Conservation (phyloP, 495 filamentous ascomycete genomes). For the Xylaria telfairii region DNA sequence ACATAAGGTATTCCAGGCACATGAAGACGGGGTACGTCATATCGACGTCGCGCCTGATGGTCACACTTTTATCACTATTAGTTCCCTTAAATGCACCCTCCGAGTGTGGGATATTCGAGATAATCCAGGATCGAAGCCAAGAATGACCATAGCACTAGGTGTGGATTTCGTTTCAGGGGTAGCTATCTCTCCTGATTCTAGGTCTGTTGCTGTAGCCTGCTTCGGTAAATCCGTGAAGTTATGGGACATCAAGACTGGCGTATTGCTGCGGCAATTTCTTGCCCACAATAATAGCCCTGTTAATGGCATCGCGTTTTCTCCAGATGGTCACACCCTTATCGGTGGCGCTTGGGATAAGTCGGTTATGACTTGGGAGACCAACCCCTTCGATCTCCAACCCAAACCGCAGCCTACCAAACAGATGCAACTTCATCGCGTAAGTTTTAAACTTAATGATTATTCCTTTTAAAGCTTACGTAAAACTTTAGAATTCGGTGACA, state of each 20-base stretch:
- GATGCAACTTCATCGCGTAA: not conserved
- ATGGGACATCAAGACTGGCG: not conserved
- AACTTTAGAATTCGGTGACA: not conserved
- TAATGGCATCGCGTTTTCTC: not conserved
- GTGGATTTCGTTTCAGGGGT: not conserved
- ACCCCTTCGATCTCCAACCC: not conserved
- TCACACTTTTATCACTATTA: not conserved
- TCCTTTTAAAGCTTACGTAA: not conserved
- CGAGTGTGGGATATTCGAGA: not conserved
- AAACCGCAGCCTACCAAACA: not conserved
- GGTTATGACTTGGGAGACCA: not conserved
- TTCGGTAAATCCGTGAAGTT: not conserved
- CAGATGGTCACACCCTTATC: not conserved
- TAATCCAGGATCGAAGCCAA: not conserved
- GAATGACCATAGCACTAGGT: not conserved
- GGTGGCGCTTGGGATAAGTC: not conserved
- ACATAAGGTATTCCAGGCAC: not conserved
- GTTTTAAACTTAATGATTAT: not conserved
- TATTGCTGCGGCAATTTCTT: not conserved
- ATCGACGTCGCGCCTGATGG: not conserved
- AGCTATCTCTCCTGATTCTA: not conserved
- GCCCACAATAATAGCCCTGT: not conserved
- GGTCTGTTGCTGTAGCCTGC: not conserved
- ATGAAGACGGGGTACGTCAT: not conserved
- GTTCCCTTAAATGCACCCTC: not conserved